These are phyloP conservation scores for Cutaneotrichosporon arboriforme DNA, from an alignment of 1,284 basidiomycete species.

Conservation along the genomic window DNA sequence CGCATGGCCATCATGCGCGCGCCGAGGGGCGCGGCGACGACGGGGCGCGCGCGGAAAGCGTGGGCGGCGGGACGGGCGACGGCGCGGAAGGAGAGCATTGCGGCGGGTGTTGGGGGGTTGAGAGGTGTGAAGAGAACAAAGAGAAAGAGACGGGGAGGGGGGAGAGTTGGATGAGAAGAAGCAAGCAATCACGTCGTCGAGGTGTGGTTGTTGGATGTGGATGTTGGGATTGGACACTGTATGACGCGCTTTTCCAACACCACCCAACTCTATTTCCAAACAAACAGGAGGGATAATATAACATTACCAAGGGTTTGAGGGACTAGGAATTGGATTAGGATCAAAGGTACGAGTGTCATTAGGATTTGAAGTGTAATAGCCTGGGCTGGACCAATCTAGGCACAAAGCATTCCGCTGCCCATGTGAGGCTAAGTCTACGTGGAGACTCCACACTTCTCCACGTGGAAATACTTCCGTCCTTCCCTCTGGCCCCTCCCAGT, in stretches of 20 bases:
- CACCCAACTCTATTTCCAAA: not conserved
- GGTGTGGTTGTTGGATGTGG: too few relatives aligned
- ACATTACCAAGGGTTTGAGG: not conserved
- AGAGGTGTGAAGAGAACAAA: not conserved
- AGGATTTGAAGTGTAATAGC: not conserved
- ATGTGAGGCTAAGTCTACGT: too few relatives aligned
- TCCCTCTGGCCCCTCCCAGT: not conserved
- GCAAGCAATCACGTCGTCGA: too few relatives aligned
- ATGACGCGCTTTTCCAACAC: slow-evolving; percentile 6
- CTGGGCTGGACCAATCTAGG: too few relatives aligned
- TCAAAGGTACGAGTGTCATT: not conserved
- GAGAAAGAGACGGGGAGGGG: not conserved
- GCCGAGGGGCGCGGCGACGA: not conserved
- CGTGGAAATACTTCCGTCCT: not conserved
- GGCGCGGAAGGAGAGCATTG: slow-evolving; percentile 25
- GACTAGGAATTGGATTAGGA: too few relatives aligned
- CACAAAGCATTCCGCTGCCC: too few relatives aligned
- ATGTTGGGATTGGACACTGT: slow-evolving; percentile 3
- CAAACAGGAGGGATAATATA: not conserved
- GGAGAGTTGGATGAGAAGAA: not conserved
- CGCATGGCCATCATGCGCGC: slow-evolving; percentile 23
- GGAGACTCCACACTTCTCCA: not conserved
- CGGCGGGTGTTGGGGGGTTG: not conserved
- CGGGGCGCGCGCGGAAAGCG: slow-evolving; percentile 17
- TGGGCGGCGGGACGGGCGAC: slow-evolving; percentile 16